These are phyloP conservation scores for Galium porrigens DNA, from an alignment of 305 asterid genomes.

Conservation along the genomic window DNA sequence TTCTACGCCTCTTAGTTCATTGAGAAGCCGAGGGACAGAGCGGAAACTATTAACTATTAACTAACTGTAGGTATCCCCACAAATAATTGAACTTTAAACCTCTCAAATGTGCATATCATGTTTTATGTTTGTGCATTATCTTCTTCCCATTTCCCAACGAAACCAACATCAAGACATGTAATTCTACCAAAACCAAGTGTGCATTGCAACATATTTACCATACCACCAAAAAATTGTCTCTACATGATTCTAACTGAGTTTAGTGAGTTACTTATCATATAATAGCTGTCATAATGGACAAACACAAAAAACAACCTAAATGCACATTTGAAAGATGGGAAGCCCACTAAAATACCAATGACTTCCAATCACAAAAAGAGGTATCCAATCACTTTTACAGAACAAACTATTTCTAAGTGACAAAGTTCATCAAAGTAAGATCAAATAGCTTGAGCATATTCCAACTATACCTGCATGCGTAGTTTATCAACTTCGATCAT, in stretches of 20 bases:
- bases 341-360: too few relatives aligned
- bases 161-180: not conserved
- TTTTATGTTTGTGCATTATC: not conserved
- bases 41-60: not conserved
- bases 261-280: not conserved
- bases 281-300: not conserved
- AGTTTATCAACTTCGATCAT: conserved; percentile 82
- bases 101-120: not conserved
- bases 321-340: not conserved
- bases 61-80: not conserved
- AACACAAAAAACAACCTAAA: not conserved
- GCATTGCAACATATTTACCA: not conserved
- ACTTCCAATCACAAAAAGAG: not conserved
- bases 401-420: not conserved
- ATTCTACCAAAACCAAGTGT: not conserved
- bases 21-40: not conserved
- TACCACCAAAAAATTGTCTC: not conserved
- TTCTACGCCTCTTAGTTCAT: not conserved
- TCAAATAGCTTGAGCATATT: conserved; percentile 15
- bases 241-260: not conserved
- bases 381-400: not conserved
- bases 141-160: not conserved
- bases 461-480: conserved; percentile 72
- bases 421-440: not conserved
- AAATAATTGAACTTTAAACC: not conserved